Evolutionary conservation across 768 basidiomycete species (phyloP), one percentile per base, ranked within the genome.

Genomic region (Neoboletus subvelutipes): DNA sequence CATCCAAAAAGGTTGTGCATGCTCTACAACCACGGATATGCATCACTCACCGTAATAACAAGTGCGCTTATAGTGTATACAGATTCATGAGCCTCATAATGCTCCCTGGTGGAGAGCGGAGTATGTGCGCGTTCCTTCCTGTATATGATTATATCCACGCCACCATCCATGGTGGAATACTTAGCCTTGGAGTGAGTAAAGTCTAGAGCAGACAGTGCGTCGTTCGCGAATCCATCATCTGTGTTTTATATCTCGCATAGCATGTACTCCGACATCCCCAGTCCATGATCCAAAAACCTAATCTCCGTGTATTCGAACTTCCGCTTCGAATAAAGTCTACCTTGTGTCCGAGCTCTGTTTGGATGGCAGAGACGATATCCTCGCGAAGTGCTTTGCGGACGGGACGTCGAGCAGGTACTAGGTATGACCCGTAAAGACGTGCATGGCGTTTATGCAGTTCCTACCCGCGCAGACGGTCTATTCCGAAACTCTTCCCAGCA

Each of bases 81-180:
- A 91, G 90, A 76, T 94, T 93, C 82, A 93, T 95, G 63, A 96
- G 96, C 76, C 93, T 96, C 63, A 96, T 92, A 62, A 84, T 87
- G 59, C 82, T 29, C 57, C 90, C 90, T 49, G 90, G 91, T 60
- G 95, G 93, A 76, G 97, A 97, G 81, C 85, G 94, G 78, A 84
- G 86, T 78, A 97, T 97, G 95, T 98, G 77, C 83, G 95, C 91
- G 18, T 31, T 64, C 47, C 54, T 40, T 28, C 42, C 49, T 56
- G 85, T 90, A 55, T 22, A 56, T 40, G 59, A 52, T 29, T 58
- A 42, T 45, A 43, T 63, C 29, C 40, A 58, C 45, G 40, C 46
- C 57, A 51, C 64, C 56, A 34, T 58, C 15, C 15, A 28, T 58
- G 57, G 56, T 37, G 58, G 69, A 60, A 56, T 50, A n/a, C n/a